phyloP scores from a whole-genome alignment of 1,139 yeast genomes.

The Debaryomycetaceae sp. region DNA sequence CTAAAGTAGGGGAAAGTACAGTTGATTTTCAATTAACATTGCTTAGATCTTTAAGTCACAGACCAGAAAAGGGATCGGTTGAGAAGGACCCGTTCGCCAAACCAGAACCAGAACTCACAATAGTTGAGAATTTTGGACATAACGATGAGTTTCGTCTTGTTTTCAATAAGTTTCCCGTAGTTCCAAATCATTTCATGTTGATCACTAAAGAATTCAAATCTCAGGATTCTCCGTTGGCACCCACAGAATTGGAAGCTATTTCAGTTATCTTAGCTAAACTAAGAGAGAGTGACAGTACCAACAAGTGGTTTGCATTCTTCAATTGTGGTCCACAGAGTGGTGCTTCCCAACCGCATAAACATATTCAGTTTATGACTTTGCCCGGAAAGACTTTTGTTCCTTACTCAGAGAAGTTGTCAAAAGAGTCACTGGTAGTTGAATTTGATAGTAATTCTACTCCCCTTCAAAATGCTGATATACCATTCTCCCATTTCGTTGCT shows the following conservation, averaged over 20 bases:
- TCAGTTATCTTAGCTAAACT: constrained; percentile 45
- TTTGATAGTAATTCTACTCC: constrained; percentile 40
- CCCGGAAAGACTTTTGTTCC: constrained; percentile 55
- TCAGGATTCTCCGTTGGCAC: constrained; percentile 70
- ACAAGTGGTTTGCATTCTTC: constrained; percentile 67
- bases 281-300: constrained; percentile 15
- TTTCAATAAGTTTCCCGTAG: constrained; percentile 82
- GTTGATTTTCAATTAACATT: constrained; percentile 30
- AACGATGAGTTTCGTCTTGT: constrained; percentile 57
- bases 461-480: constrained; percentile 53
- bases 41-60: constrained; percentile 44
- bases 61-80: constrained; percentile 50
- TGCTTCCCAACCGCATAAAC: constrained; percentile 91
- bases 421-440: not conserved
- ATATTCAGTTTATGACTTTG: constrained; percentile 75
- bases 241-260: constrained; percentile 61
- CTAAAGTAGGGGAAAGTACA: constrained; percentile 16
- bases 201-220: constrained; percentile 71
- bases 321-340: constrained; percentile 88
- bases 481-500: constrained; percentile 82
- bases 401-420: constrained; percentile 56
- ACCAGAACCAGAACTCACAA: constrained; percentile 74
- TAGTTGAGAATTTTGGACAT: constrained; percentile 49
- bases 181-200: constrained; percentile 72
- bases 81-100: constrained; percentile 69